Percentiles rank a stretch among this genome's conserved stretches.
Evolutionary conservation across 164 flowering plant species (phyloP).

Genomic region (Magnolia changhungtana): DNA sequence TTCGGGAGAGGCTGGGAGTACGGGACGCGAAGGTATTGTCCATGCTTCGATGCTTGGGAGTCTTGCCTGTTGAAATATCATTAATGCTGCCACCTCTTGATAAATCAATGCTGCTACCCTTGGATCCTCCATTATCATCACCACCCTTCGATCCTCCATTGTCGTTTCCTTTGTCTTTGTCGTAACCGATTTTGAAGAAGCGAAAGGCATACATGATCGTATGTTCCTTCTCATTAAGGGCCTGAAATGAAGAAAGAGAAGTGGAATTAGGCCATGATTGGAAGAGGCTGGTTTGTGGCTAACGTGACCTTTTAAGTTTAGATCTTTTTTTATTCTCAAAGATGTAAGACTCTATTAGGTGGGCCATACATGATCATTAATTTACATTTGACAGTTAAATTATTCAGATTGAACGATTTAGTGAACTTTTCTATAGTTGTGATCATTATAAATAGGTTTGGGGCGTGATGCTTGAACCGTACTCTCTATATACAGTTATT

Average conservation of each 20-base stretch:
- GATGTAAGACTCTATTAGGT: too few relatives aligned
- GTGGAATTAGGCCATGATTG: too few relatives aligned
- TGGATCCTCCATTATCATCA: not conserved
- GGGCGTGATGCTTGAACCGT: too few relatives aligned
- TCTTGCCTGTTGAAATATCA: not conserved
- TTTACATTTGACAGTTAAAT: too few relatives aligned
- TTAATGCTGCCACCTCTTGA: not conserved
- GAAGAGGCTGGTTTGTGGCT: too few relatives aligned
- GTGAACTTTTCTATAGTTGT: too few relatives aligned
- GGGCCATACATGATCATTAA: too few relatives aligned
- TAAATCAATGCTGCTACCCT: not conserved
- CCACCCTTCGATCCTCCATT: not conserved
- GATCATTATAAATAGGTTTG: too few relatives aligned
- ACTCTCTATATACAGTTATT: too few relatives aligned
- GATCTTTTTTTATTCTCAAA: too few relatives aligned
- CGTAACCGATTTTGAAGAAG: not conserved
- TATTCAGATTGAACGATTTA: too few relatives aligned
- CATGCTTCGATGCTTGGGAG: constrained; percentile 10
- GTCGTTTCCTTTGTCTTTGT: not conserved
- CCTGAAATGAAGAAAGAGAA: constrained; percentile 12
- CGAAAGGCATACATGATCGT: constrained; percentile 3
- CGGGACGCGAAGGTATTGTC: constrained; percentile 5
- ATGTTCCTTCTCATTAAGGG: constrained; percentile 9
- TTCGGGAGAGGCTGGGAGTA: constrained; percentile 10
- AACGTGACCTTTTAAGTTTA: too few relatives aligned